These are phyloP conservation scores for Didymella pinodella DNA, from an alignment of 2,329 filamentous ascomycete species.

Conservation along the genomic window DNA sequence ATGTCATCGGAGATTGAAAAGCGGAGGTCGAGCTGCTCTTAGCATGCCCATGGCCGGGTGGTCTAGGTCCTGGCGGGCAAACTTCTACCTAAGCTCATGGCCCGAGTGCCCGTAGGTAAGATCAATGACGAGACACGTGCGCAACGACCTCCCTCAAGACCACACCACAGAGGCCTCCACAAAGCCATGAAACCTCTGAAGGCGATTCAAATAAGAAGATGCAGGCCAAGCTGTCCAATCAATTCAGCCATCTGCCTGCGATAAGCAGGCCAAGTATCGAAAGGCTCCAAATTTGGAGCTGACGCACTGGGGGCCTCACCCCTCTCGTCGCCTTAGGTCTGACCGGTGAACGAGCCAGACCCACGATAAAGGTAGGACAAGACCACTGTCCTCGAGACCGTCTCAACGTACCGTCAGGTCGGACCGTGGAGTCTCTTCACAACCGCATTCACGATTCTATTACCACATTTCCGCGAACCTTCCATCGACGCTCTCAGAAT, in stretches of 20 bases:
- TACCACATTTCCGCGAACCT: neutral
- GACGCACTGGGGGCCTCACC: constrained; percentile 17
- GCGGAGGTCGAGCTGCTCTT: too few relatives aligned
- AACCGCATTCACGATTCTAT: too few relatives aligned
- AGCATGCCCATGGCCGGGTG: too few relatives aligned
- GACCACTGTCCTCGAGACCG: neutral
- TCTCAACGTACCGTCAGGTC: neutral
- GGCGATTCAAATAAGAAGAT: neutral
- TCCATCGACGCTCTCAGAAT: constrained; percentile 10
- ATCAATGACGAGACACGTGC: neutral
- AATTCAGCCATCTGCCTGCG: constrained; percentile 6
- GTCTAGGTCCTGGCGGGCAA: too few relatives aligned
- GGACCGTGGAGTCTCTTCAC: neutral
- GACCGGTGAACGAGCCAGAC: constrained; percentile 33
- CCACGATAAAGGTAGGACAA: constrained; percentile 25
- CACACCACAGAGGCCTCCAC: neutral
- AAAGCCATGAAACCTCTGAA: constrained; percentile 8
- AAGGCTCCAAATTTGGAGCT: constrained; percentile 11
- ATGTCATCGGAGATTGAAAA: neutral
- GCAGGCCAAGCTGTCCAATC: constrained; percentile 5
- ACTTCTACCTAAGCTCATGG: neutral
- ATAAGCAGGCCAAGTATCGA: constrained; percentile 14
- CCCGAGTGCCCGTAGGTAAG: neutral
- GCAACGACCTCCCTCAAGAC: neutral
- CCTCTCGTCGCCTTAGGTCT: constrained; percentile 16